phyloP scores from a whole-genome alignment of 2,329 filamentous ascomycete genomes.

The Trichoderma atroviride region DNA sequence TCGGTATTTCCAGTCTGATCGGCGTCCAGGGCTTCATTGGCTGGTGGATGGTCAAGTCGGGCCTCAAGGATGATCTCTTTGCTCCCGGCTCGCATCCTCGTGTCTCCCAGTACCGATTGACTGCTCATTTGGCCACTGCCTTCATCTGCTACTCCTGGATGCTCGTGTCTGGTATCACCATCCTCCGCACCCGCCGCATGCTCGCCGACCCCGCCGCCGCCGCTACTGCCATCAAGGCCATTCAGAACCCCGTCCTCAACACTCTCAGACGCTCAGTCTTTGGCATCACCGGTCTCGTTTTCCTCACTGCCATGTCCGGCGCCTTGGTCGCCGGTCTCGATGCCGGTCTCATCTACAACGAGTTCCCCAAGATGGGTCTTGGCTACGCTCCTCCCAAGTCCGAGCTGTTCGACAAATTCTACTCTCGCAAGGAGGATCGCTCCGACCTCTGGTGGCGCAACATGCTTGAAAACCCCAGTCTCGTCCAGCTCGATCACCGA shows the following conservation, averaged over 20 bases:
- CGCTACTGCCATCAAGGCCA: constrained; percentile 59
- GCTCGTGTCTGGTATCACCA: constrained; percentile 83
- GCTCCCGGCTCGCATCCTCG: constrained; percentile 86
- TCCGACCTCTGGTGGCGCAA: constrained; percentile 96
- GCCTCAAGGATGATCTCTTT: constrained; percentile 93
- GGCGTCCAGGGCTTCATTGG: constrained; percentile 94
- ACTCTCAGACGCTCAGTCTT: constrained; percentile 74
- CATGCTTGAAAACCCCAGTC: constrained; percentile 92
- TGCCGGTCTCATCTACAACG: constrained; percentile 96
- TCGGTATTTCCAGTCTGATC: constrained; percentile 85
- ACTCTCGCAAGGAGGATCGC: constrained; percentile 75
- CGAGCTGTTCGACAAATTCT: constrained; percentile 85
- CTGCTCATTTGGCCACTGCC: constrained; percentile 85
- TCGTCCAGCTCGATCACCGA: constrained; percentile 94
- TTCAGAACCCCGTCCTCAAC: constrained; percentile 68
- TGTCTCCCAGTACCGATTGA: constrained; percentile 91
- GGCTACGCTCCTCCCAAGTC: constrained; percentile 78
- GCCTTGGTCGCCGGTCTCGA: constrained; percentile 93
- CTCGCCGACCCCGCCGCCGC: constrained; percentile 68
- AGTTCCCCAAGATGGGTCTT: constrained; percentile 93
- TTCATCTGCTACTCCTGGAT: constrained; percentile 94
- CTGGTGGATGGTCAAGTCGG: constrained; percentile 99
- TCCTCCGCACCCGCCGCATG: constrained; percentile 76
- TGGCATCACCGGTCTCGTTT: constrained; percentile 74
- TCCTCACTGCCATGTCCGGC: constrained; percentile 89